Conservation (phyloP, 2,329 filamentous ascomycete species). For the Botrytis byssoidea region DNA sequence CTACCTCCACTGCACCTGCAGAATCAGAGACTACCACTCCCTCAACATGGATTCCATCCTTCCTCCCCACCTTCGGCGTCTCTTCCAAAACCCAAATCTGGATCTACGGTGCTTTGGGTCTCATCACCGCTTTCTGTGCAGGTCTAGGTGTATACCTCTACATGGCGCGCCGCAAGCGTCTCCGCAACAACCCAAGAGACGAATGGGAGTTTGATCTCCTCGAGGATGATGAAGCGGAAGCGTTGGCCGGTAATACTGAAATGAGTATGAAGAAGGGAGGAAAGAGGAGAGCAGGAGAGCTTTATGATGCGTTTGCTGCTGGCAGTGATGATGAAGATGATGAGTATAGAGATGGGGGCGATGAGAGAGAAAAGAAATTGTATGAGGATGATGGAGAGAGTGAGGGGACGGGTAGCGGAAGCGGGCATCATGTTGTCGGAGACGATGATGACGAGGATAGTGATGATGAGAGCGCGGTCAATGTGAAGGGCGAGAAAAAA, state of each 20-base stretch:
- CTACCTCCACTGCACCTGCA: constrained; percentile 31
- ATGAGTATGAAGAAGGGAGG: constrained; percentile 49
- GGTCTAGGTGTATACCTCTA: constrained; percentile 81
- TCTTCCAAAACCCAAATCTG: constrained; percentile 85
- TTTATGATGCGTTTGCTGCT: constrained; percentile 97
- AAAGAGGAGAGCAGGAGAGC: constrained; percentile 71
- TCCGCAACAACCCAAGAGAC: constrained; percentile 72
- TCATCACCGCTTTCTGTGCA: constrained; percentile 81
- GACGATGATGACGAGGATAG: constrained; percentile 48
- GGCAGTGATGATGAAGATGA: constrained; percentile 72
- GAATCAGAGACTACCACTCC: constrained; percentile 36
- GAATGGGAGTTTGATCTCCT: constrained; percentile 95
- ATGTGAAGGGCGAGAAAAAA: constrained; percentile 24
- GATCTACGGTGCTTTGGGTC: constrained; percentile 84
- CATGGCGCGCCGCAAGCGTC: constrained; percentile 72
- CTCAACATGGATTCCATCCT: constrained; percentile 68
- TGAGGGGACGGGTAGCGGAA: constrained; percentile 32
- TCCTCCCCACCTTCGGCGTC: constrained; percentile 86
- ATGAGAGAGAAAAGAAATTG: constrained; percentile 37
- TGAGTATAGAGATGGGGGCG: constrained; percentile 44
- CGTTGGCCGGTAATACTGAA: constrained; percentile 46
- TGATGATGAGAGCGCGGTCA: constrained; percentile 37
- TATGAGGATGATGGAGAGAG: constrained; percentile 39
- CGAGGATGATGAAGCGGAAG: constrained; percentile 72
- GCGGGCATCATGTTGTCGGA: constrained; percentile 51